Evolutionary conservation across 202 grass and related monocot species (phyloP).

Genomic region (Elaeis oleifera): DNA sequence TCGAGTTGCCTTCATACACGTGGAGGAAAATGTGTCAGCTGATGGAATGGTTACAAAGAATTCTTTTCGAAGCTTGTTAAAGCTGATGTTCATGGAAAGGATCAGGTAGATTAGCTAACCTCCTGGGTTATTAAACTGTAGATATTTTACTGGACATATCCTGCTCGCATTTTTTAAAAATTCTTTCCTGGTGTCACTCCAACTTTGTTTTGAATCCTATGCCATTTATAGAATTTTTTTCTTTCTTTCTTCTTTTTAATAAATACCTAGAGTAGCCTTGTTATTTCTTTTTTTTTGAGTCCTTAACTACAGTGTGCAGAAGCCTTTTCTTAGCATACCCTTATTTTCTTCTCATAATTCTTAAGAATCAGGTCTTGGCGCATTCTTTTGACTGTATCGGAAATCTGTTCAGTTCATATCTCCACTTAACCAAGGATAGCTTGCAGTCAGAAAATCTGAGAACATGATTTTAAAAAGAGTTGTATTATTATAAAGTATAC

Average conservation of each 20-base stretch:
- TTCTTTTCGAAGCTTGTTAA: conserved; percentile 95
- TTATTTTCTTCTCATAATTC: no score
- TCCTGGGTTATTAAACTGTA: no score
- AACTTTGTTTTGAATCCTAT: background rate
- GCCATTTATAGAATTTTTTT: background rate
- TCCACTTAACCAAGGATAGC: no score
- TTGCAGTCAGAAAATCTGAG: no score
- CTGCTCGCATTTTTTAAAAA: background rate
- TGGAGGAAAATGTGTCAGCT: conserved; percentile 37
- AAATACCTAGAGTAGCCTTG: background rate
- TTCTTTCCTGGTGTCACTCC: background rate
- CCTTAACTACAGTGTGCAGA: no score
- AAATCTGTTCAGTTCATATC: no score
- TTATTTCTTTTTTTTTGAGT: no score
- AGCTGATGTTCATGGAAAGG: conserved; percentile 84
- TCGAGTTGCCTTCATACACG: conserved; percentile 96
- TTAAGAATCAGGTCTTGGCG: no score
- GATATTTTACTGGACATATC: background rate
- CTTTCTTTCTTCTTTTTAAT: conserved; percentile 6
- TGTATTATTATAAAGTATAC: no score
- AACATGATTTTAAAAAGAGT: no score
- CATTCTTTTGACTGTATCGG: no score
- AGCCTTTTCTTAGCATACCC: no score
- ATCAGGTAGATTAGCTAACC: conserved; percentile 42
- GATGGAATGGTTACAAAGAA: conserved; percentile 41